phyloP scores from a whole-genome alignment of 2,329 filamentous ascomycete genomes.

The Alternaria sp. region DNA sequence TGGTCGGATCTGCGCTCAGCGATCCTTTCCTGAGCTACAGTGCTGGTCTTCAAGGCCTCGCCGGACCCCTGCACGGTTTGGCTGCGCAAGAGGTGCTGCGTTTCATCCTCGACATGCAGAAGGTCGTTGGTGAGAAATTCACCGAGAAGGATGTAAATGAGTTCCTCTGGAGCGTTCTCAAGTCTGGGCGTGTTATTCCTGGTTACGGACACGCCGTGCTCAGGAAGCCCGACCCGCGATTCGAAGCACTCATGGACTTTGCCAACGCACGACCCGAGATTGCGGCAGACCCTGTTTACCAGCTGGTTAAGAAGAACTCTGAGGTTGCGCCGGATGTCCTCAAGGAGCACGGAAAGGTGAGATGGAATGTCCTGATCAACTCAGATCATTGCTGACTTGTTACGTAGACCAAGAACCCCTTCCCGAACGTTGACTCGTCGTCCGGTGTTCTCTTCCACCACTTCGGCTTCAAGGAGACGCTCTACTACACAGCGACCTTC shows the following conservation, averaged over 20 bases:
- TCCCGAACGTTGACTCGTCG: conserved; percentile 93
- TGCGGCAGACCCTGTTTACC: conserved; percentile 85
- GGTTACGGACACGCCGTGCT: conserved; percentile 96
- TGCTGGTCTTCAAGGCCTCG: conserved; percentile 91
- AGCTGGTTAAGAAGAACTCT: conserved; percentile 91
- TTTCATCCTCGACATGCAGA: conserved; percentile 97
- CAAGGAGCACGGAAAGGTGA: conserved; percentile 87
- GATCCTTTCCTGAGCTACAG: conserved; percentile 97
- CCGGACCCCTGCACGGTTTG: conserved; percentile 90
- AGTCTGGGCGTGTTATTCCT: conserved; percentile 91
- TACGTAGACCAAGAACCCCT: conserved; percentile 84
- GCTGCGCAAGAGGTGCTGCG: conserved; percentile 96
- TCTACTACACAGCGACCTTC: conserved; percentile 85
- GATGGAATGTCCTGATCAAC: not conserved
- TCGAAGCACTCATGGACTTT: conserved; percentile 96
- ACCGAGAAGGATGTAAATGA: conserved; percentile 81
- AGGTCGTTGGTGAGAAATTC: conserved; percentile 78
- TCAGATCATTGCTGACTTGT: conserved; percentile 3
- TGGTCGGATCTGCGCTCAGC: conserved; percentile 91
- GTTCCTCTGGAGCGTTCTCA: conserved; percentile 92
- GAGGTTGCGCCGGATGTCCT: conserved; percentile 89
- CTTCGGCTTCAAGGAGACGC: conserved; percentile 95
- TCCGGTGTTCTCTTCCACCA: conserved; percentile 97
- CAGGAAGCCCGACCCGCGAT: conserved; percentile 94
- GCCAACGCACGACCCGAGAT: conserved; percentile 85